Conservation (phyloP, 768 basidiomycete genomes). For the Leccinellum rugosiceps region DNA sequence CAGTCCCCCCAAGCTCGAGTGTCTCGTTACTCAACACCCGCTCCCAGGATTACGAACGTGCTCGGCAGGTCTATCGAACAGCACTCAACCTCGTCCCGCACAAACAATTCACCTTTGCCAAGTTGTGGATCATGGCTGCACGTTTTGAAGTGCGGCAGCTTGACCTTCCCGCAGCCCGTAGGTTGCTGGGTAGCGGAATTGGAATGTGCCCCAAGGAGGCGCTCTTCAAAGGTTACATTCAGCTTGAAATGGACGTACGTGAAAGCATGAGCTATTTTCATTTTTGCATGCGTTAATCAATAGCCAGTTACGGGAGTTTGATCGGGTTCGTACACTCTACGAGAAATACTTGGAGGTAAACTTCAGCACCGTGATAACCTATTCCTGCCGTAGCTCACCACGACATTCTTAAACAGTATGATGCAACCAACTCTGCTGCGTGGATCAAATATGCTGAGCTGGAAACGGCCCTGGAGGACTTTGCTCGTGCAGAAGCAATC, state of each 20-base stretch:
- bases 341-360: slow-evolving; percentile 90
- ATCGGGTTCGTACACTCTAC: slow-evolving; percentile 86
- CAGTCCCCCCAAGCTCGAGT: background rate
- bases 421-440: slow-evolving; percentile 84
- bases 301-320: slow-evolving; percentile 84
- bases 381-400: background rate
- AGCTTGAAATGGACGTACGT: slow-evolving; percentile 84
- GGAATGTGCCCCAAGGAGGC: slow-evolving; percentile 97
- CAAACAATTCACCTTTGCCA: slow-evolving; percentile 96
- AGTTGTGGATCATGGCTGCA: slow-evolving; percentile 91
- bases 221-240: slow-evolving; percentile 94
- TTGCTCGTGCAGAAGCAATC: slow-evolving; percentile 85
- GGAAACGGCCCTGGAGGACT: slow-evolving; percentile 83
- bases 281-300: slow-evolving; percentile 6
- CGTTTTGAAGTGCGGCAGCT: slow-evolving; percentile 87
- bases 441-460: slow-evolving; percentile 98
- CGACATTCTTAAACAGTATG: slow-evolving; percentile 48
- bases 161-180: slow-evolving; percentile 80
- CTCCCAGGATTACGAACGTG: slow-evolving; percentile 72
- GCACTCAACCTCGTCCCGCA: slow-evolving; percentile 88
- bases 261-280: background rate
- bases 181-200: slow-evolving; percentile 84
- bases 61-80: slow-evolving; percentile 91
- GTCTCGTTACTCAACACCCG: background rate
- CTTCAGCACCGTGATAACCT: background rate